Evolutionary conservation across 1,139 yeast genomes (phyloP).

Genomic region (Saccharomyces pastorianus): DNA sequence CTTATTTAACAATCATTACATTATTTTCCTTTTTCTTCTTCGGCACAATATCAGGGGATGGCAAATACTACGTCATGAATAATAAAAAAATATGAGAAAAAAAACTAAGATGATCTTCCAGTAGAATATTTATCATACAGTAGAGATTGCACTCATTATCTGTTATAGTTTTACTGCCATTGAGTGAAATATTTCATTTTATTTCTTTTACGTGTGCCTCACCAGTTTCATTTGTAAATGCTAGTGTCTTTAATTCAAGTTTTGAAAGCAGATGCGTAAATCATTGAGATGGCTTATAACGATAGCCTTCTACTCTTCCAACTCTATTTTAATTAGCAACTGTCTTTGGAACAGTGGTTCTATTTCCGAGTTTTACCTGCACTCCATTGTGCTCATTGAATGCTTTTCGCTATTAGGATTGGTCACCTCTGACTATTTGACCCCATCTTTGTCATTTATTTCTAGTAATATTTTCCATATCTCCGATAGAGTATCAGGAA

Average conservation of each 20-base stretch:
- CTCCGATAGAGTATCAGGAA: conserved; percentile 76
- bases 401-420: conserved; percentile 26
- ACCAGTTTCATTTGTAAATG: background rate
- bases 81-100: too few relatives aligned
- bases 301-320: conserved; percentile 8
- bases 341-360: background rate
- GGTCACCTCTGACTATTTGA: conserved; percentile 28
- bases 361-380: conserved; percentile 10
- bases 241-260: background rate
- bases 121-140: too few relatives aligned
- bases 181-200: background rate
- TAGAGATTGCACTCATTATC: too few relatives aligned
- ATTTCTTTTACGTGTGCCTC: background rate
- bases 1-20: too few relatives aligned
- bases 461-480: conserved; percentile 39
- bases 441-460: conserved; percentile 27
- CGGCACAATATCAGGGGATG: too few relatives aligned
- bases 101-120: too few relatives aligned
- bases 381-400: conserved; percentile 15
- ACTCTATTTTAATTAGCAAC: conserved; percentile 1
- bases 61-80: too few relatives aligned
- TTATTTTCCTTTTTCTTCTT: too few relatives aligned
- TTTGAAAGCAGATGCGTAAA: background rate
- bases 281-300: conserved; percentile 9
- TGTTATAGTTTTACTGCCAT: background rate